Conservation (phyloP, 1,284 basidiomycete genomes). For the Sanghuangporus weigelae region DNA sequence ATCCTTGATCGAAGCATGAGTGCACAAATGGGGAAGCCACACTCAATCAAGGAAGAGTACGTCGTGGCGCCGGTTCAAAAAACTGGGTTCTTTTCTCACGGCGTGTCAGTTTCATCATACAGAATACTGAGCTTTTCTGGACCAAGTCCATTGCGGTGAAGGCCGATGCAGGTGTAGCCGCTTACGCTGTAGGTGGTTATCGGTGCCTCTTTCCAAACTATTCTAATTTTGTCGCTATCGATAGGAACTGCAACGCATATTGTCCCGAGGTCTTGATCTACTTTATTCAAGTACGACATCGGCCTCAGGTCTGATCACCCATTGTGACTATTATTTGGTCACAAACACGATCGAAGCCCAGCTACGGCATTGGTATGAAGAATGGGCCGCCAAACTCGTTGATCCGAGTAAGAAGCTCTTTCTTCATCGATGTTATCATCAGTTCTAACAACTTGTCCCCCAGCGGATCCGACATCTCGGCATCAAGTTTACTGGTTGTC, state of each 20-base stretch:
- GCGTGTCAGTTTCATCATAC: slow-evolving; percentile 71
- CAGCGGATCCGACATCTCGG: not conserved
- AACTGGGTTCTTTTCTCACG: slow-evolving; percentile 3
- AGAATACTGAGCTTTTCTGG: slow-evolving; percentile 74
- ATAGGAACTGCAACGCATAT: slow-evolving; percentile 81
- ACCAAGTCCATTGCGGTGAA: slow-evolving; percentile 55
- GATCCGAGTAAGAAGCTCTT: slow-evolving; percentile 4
- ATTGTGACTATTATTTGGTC: slow-evolving; percentile 82
- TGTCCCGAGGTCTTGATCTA: slow-evolving; percentile 86
- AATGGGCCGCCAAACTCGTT: slow-evolving; percentile 39
- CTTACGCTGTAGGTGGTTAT: slow-evolving; percentile 56
- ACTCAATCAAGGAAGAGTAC: slow-evolving; percentile 81
- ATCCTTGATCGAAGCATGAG: slow-evolving; percentile 86
- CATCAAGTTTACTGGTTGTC: slow-evolving; percentile 42
- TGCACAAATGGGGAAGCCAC: slow-evolving; percentile 90
- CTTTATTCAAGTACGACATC: slow-evolving; percentile 83
- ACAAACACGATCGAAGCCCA: slow-evolving; percentile 85
- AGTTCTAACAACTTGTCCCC: not conserved
- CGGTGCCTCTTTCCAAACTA: slow-evolving; percentile 6
- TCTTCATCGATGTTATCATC: not conserved
- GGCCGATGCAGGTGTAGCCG: slow-evolving; percentile 59
- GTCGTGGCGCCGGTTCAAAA: slow-evolving; percentile 31
- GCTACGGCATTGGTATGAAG: slow-evolving; percentile 61
- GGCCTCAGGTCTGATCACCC: slow-evolving; percentile 79
- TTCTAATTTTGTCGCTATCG: slow-evolving; percentile 2